phyloP scores from a whole-genome alignment of 2,329 filamentous ascomycete genomes.

The Epichloe gansuensis region DNA sequence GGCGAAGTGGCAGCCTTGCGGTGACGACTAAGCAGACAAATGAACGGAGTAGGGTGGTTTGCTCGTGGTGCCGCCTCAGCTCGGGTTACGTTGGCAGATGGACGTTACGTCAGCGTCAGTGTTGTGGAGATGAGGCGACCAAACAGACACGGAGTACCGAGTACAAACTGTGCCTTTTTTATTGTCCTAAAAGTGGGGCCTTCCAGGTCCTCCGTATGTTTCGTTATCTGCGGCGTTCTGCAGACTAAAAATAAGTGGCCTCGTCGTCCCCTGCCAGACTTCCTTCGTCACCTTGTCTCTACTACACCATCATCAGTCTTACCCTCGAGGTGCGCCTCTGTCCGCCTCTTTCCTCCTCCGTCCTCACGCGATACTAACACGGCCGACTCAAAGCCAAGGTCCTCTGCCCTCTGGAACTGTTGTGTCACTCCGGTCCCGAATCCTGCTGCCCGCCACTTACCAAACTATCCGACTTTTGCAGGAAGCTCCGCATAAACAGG shows the following conservation, averaged over 20 bases:
- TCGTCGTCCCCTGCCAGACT: not conserved
- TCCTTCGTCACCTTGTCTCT: not conserved
- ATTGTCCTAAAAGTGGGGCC: not conserved
- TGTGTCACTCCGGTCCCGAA: not conserved
- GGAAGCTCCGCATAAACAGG: not conserved
- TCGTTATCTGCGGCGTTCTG: too few species aligned
- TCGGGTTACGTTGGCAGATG: not conserved
- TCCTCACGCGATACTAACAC: not conserved
- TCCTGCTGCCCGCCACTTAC: not conserved
- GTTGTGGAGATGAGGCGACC: constrained; percentile 2
- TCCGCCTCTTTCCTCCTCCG: not conserved
- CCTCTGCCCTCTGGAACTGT: not conserved
- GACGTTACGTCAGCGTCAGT: constrained; percentile 5
- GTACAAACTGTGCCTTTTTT: not conserved
- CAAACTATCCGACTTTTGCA: not conserved
- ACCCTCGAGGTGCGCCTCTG: not conserved
- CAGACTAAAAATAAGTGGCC: too few species aligned
- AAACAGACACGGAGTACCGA: too few species aligned
- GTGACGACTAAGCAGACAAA: not conserved
- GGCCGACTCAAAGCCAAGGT: not conserved
- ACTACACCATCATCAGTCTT: not conserved
- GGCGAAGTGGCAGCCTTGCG: not conserved
- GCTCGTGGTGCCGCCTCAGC: not conserved
- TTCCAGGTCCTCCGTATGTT: not conserved
- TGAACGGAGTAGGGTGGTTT: not conserved